phyloP scores from a whole-genome alignment of 164 flowering plant genomes.

The Saururus chinensis region DNA sequence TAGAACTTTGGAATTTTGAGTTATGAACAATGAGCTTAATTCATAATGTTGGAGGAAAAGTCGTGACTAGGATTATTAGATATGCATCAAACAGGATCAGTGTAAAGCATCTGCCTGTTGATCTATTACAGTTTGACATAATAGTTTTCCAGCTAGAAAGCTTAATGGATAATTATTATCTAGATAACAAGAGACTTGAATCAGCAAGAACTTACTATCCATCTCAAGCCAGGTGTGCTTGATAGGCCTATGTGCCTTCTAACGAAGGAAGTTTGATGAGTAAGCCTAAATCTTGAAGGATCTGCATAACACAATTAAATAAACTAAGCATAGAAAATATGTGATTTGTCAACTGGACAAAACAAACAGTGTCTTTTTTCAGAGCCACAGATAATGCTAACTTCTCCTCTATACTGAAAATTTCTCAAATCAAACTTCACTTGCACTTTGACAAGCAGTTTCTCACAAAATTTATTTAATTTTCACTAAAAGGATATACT shows the following conservation, averaged over 20 bases:
- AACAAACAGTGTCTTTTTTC: too few species aligned
- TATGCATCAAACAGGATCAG: too few species aligned
- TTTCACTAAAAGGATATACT: background rate
- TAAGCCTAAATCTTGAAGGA: conserved; percentile 55
- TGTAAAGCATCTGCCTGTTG: too few species aligned
- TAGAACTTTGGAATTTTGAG: background rate
- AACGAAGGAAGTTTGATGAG: conserved; percentile 62
- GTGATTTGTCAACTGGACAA: too few species aligned
- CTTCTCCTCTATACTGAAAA: too few species aligned
- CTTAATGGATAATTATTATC: background rate
- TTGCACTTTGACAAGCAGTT: too few species aligned
- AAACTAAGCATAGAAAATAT: background rate
- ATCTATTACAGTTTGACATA: too few species aligned
- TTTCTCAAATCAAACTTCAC: too few species aligned
- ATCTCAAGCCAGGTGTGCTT: conserved; percentile 39
- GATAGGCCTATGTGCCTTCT: conserved; percentile 39
- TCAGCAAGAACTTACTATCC: conserved; percentile 39
- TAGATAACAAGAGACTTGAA: background rate
- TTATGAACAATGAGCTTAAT: background rate
- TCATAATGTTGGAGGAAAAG: too few species aligned
- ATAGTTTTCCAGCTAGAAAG: too few species aligned
- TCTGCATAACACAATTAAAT: conserved; percentile 27
- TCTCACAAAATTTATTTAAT: too few species aligned
- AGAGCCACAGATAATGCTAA: background rate
- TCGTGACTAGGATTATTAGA: too few species aligned